Evolutionary conservation across 2,329 filamentous ascomycete species (phyloP).

Genomic region (Sporothrix pseudoabietina): DNA sequence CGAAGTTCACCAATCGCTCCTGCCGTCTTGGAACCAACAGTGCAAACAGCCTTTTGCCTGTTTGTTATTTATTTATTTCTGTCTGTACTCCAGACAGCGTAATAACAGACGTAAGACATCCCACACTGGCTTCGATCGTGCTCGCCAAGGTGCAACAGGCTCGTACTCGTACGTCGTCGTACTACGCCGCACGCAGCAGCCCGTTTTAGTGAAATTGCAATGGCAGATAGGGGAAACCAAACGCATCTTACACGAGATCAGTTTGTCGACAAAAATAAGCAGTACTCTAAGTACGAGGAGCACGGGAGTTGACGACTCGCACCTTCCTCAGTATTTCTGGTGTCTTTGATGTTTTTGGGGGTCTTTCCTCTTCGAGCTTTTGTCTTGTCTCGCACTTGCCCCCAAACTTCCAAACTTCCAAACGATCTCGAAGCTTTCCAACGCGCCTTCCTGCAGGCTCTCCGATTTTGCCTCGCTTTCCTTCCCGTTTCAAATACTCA

Average conservation of each 20-base stretch:
- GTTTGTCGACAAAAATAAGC: background rate
- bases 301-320: background rate
- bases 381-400: background rate
- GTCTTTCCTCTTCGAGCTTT: background rate
- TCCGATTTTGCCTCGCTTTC: constrained; percentile 6
- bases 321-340: background rate
- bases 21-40: background rate
- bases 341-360: too few relatives aligned
- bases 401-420: background rate
- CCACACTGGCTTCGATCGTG: background rate
- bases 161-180: background rate
- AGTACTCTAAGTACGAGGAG: background rate
- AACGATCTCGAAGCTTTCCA: constrained; percentile 5
- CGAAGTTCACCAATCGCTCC: background rate
- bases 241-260: constrained; percentile 22
- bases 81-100: background rate
- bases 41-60: background rate
- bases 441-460: constrained; percentile 4
- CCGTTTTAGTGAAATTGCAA: constrained; percentile 20
- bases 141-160: background rate
- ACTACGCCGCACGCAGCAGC: constrained; percentile 12
- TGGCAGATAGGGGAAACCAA: constrained; percentile 25
- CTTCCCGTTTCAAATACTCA: constrained; percentile 10
- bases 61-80: background rate
- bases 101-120: constrained; percentile 10